A percentile compares a stretch with the other conserved stretches of the same genome.
phyloP scores from a whole-genome alignment of 2,329 filamentous ascomycete species.

The Aaosphaeria pasadenensis region DNA sequence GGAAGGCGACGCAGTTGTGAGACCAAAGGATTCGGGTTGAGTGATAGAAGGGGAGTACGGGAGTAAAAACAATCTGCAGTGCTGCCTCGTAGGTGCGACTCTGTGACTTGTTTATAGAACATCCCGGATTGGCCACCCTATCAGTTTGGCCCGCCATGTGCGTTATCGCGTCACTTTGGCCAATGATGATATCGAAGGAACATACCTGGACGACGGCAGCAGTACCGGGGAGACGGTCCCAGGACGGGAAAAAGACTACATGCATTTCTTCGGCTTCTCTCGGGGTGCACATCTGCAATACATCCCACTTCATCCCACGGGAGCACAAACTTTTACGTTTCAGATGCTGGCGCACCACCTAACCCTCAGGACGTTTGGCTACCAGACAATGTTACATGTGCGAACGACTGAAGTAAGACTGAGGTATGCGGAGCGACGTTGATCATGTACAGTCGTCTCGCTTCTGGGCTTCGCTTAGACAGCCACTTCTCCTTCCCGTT shows the following conservation, averaged over 20 bases:
- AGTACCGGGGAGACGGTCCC: background rate
- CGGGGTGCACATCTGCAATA: background rate
- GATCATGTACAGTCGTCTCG: no score
- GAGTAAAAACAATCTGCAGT: constrained; percentile 5
- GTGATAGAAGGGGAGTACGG: constrained; percentile 1
- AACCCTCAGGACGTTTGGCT: no score
- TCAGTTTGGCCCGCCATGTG: background rate
- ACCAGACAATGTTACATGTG: background rate
- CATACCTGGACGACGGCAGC: background rate
- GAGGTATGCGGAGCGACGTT: no score
- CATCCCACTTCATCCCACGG: background rate
- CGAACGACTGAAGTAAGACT: background rate
- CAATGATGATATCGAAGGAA: background rate
- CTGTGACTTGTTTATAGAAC: background rate
- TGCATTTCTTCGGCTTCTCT: background rate
- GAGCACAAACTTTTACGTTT: background rate
- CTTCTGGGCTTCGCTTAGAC: background rate
- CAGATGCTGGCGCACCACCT: background rate
- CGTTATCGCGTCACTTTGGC: constrained; percentile 2
- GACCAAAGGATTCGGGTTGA: background rate
- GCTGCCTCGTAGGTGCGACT: background rate
- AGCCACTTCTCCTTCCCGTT: no score
- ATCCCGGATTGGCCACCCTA: background rate
- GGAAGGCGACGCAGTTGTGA: constrained; percentile 8
- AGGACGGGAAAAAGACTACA: background rate